phyloP scores from a whole-genome alignment of 2,329 filamentous ascomycete genomes.

The Colletotrichum spinosum region DNA sequence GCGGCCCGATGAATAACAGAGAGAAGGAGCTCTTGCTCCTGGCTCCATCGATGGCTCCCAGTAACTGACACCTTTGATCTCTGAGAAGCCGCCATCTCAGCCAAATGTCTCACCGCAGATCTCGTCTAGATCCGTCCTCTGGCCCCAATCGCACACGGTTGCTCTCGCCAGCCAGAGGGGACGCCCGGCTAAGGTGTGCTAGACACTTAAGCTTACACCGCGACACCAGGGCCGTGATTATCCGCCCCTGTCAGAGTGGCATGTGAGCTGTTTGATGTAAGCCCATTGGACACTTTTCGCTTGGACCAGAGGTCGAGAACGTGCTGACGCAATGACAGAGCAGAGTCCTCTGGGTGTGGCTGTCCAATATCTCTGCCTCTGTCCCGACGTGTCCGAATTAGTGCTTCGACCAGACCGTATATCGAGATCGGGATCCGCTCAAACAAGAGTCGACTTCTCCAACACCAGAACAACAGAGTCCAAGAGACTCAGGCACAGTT shows the following conservation, averaged over 20 bases:
- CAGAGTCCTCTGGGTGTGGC: too few relatives aligned
- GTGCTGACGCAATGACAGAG: too few relatives aligned
- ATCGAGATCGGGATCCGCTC: too few relatives aligned
- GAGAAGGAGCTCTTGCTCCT: too few relatives aligned
- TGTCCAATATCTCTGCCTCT: too few relatives aligned
- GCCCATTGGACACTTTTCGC: constrained; percentile 24
- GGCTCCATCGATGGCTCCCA: neutral
- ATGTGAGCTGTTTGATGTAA: constrained; percentile 36
- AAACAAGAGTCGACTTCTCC: too few relatives aligned
- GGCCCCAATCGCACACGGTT: neutral
- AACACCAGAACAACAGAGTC: neutral
- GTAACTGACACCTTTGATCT: neutral
- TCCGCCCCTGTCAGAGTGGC: constrained; percentile 19
- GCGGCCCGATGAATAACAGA: too few relatives aligned
- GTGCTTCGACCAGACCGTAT: too few relatives aligned
- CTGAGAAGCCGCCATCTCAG: neutral
- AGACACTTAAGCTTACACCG: constrained; percentile 28
- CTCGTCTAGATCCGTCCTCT: constrained; percentile 25
- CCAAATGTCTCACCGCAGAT: constrained; percentile 22
- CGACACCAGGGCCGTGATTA: constrained; percentile 2
- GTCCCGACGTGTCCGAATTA: too few relatives aligned
- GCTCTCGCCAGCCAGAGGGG: neutral
- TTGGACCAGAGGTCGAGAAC: constrained; percentile 1
- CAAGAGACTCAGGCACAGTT: too few relatives aligned
- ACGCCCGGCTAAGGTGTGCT: constrained; percentile 13